Conservation (phyloP, 2,329 filamentous ascomycete genomes). For the Pseudogymnoascus sp. region DNA sequence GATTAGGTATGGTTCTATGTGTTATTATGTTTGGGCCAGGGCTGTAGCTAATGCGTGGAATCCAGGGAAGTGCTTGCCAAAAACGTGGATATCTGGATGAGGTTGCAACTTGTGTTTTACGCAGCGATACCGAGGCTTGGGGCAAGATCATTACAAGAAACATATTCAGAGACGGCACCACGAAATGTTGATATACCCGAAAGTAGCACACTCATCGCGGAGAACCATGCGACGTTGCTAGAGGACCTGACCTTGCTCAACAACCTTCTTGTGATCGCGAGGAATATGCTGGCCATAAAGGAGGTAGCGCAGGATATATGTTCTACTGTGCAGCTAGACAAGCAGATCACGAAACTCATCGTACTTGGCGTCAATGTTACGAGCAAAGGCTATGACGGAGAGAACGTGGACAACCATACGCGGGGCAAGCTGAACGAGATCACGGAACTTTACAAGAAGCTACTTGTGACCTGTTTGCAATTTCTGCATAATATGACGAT, state of each 20-base stretch:
- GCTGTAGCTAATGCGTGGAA: background rate
- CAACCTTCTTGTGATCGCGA: conserved; percentile 60
- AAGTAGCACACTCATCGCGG: conserved; percentile 55
- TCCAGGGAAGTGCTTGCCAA: conserved; percentile 51
- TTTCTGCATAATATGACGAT: conserved; percentile 64
- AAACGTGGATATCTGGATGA: conserved; percentile 60
- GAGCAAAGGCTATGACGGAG: conserved; percentile 60
- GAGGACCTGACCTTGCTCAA: conserved; percentile 57
- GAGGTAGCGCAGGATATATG: conserved; percentile 61
- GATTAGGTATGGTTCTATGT: conserved; percentile 41
- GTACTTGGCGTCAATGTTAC: conserved; percentile 60
- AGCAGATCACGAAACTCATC: conserved; percentile 59
- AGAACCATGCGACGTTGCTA: conserved; percentile 53
- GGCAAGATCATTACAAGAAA: conserved; percentile 50
- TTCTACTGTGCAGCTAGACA: conserved; percentile 56
- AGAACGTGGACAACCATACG: conserved; percentile 50
- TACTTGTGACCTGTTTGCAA: conserved; percentile 58
- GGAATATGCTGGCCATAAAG: conserved; percentile 58
- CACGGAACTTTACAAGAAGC: conserved; percentile 59
- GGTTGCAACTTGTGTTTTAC: conserved; percentile 54
- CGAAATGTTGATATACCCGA: conserved; percentile 55
- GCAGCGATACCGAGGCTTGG: conserved; percentile 55
- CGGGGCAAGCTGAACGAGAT: conserved; percentile 54
- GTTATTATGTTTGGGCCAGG: background rate
- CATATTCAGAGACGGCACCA: conserved; percentile 46